Base-by-base conservation (phyloP, 2,329 filamentous ascomycete species). In the Lachnellula hyalina region DNA sequence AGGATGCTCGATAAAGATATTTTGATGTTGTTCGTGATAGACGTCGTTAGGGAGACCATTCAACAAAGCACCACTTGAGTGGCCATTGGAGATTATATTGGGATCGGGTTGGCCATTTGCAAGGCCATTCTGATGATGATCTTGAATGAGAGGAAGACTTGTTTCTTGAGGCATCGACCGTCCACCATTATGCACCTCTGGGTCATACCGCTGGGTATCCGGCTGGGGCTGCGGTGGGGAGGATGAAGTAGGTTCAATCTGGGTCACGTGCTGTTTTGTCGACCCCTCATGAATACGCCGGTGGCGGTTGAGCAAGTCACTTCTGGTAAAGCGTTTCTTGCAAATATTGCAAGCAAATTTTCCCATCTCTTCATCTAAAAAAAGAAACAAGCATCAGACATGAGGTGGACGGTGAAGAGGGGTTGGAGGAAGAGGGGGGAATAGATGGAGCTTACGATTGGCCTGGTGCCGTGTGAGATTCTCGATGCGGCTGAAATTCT, bases 401-500 rank as follows among this genome's bases (percentile, higher is more conserved):
- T 42, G 6, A 44, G 8, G 49, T 51, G 28, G 40, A 49, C 34
- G 40, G 49, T n/a, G 9, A 38, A 44, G 23, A 17, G 44, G 15
- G 17, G 8, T 35, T 35, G 8, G 17, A 21, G 6, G 38, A 50
- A 5, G 36, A 45, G 6, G 23, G 32, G 50, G 9, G 52, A 17
- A 14, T 9, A 15, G 36, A 6, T 36, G n/a, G 8, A 17, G 58
- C 65, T 63, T 47, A 67, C 65, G 65, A 54, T 67, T 67, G 9
- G 65, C 65, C 51, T 65, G 62, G 58, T 67, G 64, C n/a, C 65
- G 53, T 2, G 63, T 67, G 15, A 67, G 38, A 52, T 67, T 67
- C 53, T 67, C 65, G 32, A 67, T 65, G 40, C 65, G 61, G 47
- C 57, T 66, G 58, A 66, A 67, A 23, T 62, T 67, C 56, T 67